Conservation (phyloP, 2,329 filamentous ascomycete genomes). For the Claviceps sp. region DNA sequence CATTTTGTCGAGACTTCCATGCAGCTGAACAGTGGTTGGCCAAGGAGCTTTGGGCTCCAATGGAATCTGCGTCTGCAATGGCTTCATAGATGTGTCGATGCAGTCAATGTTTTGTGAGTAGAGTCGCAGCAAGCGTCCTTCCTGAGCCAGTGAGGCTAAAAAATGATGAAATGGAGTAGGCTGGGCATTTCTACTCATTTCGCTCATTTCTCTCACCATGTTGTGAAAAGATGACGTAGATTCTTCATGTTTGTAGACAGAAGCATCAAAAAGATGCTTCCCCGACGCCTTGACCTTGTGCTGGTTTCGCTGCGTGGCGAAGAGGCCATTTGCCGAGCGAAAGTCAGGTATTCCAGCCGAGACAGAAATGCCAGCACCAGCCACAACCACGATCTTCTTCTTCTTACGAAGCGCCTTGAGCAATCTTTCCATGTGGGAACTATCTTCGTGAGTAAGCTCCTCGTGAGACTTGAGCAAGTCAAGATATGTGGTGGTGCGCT, state of each 20-base stretch:
- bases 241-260: conserved; percentile 84
- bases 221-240: conserved; percentile 86
- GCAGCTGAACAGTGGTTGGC: conserved; percentile 86
- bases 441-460: conserved; percentile 31
- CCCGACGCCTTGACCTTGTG: conserved; percentile 83
- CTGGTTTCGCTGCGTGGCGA: conserved; percentile 69
- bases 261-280: conserved; percentile 92
- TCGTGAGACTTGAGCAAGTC: conserved; percentile 47
- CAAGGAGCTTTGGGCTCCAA: conserved; percentile 75
- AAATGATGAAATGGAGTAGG: conserved; percentile 90
- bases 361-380: conserved; percentile 92
- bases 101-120: conserved; percentile 98
- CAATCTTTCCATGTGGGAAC: conserved; percentile 52
- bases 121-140: conserved; percentile 74
- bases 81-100: conserved; percentile 72
- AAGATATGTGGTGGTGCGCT: conserved; percentile 70
- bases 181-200: conserved; percentile 60
- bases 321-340: conserved; percentile 79
- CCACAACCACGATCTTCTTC: conserved; percentile 93
- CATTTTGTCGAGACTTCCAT: conserved; percentile 91
- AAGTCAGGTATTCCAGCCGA: conserved; percentile 96
- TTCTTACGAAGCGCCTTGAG: conserved; percentile 68
- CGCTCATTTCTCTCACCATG: conserved; percentile 84
- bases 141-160: conserved; percentile 75
- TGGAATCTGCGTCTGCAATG: conserved; percentile 68